These are phyloP conservation scores for Monoraphidium neglectum DNA, from an alignment of 139 green algal species.

Conservation along the genomic window DNA sequence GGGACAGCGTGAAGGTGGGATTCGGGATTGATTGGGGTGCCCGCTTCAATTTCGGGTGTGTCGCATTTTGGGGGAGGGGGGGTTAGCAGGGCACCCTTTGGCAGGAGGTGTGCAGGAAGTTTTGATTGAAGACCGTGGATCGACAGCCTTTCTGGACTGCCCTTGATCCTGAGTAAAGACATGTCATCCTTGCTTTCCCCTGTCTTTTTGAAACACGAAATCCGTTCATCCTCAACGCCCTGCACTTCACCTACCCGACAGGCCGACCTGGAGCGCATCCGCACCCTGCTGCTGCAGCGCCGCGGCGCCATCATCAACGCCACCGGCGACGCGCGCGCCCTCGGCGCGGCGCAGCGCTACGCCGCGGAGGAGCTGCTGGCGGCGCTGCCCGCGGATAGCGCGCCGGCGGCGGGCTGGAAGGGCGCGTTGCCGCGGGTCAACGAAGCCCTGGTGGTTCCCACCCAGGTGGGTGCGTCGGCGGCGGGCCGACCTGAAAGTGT, in stretches of 20 bases:
- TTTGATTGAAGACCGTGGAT: too few species aligned
- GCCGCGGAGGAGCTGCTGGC: slow-evolving; percentile 82
- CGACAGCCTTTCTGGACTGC: too few species aligned
- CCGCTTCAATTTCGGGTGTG: too few species aligned
- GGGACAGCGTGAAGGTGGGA: slow-evolving; percentile 71
- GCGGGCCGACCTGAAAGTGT: not conserved
- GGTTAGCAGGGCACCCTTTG: too few species aligned
- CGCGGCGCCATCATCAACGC: slow-evolving; percentile 91
- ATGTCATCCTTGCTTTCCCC: too few species aligned
- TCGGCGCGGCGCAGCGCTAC: slow-evolving; percentile 56
- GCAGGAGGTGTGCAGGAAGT: too few species aligned
- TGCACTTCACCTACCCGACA: slow-evolving; percentile 8
- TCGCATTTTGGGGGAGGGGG: too few species aligned
- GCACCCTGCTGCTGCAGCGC: slow-evolving; percentile 74
- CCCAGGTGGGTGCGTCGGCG: slow-evolving; percentile 59
- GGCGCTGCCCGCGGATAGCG: slow-evolving; percentile 65
- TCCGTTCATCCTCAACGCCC: too few species aligned
- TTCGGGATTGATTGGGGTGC: too few species aligned
- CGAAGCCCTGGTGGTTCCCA: slow-evolving; percentile 94
- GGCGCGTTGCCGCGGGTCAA: slow-evolving; percentile 67
- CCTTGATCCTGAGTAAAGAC: too few species aligned
- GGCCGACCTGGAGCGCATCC: slow-evolving; percentile 80
- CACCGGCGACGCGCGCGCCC: slow-evolving; percentile 84
- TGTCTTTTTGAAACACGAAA: too few species aligned
- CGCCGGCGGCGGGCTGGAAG: slow-evolving; percentile 31